Evolutionary conservation across 345 rosid species (phyloP).

Genomic region (Anacardium occidentale): DNA sequence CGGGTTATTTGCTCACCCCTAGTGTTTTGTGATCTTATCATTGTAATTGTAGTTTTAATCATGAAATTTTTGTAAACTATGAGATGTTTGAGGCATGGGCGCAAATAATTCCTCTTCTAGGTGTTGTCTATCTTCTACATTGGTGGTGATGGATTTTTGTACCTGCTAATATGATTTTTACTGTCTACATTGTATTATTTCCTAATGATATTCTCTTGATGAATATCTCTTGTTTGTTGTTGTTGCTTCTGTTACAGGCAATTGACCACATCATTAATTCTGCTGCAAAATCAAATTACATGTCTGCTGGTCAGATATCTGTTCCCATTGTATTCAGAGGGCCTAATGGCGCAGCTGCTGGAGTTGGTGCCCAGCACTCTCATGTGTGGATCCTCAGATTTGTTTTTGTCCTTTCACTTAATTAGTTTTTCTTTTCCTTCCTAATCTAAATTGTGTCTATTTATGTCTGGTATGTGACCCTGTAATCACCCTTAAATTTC

Average conservation of each 20-base stretch:
- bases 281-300: constrained; percentile 80
- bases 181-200: neutral
- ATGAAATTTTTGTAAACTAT: no score
- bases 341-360: constrained; percentile 98
- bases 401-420: neutral
- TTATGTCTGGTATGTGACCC: neutral
- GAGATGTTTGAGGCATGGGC: neutral
- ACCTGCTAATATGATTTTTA: neutral
- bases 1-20: neutral
- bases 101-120: neutral
- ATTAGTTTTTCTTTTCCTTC: neutral
- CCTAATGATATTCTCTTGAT: neutral
- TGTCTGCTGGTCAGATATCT: constrained; percentile 82
- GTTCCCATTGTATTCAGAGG: constrained; percentile 94
- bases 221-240: constrained; percentile 10
- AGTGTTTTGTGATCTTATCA: neutral
- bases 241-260: constrained; percentile 49
- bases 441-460: neutral
- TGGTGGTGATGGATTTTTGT: neutral
- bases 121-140: neutral
- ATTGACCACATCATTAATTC: constrained; percentile 92
- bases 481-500: neutral
- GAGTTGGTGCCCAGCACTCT: constrained; percentile 98
- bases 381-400: constrained; percentile 44
- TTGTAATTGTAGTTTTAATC: no score